Evolutionary conservation across 495 filamentous ascomycete species (phyloP), one percentile per base, ranked within the genome.

Genomic region (Achaetomiella virescens): DNA sequence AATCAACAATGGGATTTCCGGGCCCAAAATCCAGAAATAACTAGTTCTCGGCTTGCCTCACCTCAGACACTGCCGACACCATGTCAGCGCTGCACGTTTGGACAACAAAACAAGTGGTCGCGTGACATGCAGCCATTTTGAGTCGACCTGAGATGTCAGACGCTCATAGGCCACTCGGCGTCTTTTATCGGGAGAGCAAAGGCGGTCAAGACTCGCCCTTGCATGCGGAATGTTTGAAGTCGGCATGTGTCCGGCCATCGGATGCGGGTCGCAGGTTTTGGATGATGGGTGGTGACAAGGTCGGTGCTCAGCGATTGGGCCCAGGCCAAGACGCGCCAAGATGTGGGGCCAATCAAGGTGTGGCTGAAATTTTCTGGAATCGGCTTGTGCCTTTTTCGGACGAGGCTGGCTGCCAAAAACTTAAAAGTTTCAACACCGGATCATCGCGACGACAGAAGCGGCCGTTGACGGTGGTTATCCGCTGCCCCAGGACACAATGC

Each of bases 401-500:
- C 50, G 54, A 62, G 61, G 58, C 63, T 61, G n/a, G n/a, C n/a
- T n/a, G 47, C 43, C 56, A 21, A 62, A 65, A 65, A 58, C 47
- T 65, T 65, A 54, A 33, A 54, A 31, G 27, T 31, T n/a, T n/a
- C 27, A 31, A 36, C 35, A 40, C 15, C 20, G 45, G 25, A 40
- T n/a, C 27, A 43, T 50, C 45, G 31, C 35, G 24, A 29, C 21
- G 35, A 36, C 38, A 15, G 18, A 29, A 45, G 18, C 12, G 27
- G n/a, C 47, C 44, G 54, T 54, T 59, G 43, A 36, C 15, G 24
- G 37, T 36, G 20, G 40, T 44, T 10, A 43, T 24, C 18, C 5
- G 8, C 50, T 36, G 50, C 27, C 29, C 11, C 40, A 25, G 27
- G 25, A 44, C 53, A 69, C 46, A 36, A 78, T 78, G 76, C 73